Evolutionary conservation across 2,329 filamentous ascomycete genomes (phyloP), one percentile per base, ranked within the genome.

Genomic region (Fusarium illudens): DNA sequence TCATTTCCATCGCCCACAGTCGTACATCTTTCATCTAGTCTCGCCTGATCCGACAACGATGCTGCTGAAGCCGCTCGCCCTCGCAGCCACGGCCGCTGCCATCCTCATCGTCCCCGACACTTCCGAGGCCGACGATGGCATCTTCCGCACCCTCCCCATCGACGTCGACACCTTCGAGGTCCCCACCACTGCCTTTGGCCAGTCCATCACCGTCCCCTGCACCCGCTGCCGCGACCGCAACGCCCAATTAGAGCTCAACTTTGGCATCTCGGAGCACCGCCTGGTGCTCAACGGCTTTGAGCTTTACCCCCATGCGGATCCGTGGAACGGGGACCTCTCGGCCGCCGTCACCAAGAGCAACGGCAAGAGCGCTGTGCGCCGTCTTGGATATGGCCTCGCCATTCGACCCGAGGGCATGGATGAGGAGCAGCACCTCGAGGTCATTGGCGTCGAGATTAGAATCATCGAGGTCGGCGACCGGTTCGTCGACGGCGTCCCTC

Each of bases 281-380:
- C 79, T 92, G 25, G 73, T 86, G 34, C 71, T 91, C 60, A 90
- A 91, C 76, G 86, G 84, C 60, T 84, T 85, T 63, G 84, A 87
- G 71, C 79, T 91, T 17, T 91, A 89, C 69, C 86, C 86, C 15
- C 77, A 81, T 53, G 76, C 85, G 66, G 79, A 85, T 73, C 80
- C 83, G 1, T 80, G 82, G 74, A 75, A 75, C 66, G 76, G 78
- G 49, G 76, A 77, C 9, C 79, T 88, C 34, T 78, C 75, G 6
- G 86, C 86, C 11, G 71, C 78, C 12, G 82, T 87, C 58, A 71
- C 83, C 32, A 77, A 81, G 37, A 79, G 82, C 39, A 75, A 78
- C 25, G 75, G 76, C 22, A 76, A 76, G 51, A 69, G 75, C 55
- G 75, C 76, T 58, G 73, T 77, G 57, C 76, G 71, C 74, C 82